Conservation (phyloP, 306 rosid genomes). For the Vachellia pachyceras region DNA sequence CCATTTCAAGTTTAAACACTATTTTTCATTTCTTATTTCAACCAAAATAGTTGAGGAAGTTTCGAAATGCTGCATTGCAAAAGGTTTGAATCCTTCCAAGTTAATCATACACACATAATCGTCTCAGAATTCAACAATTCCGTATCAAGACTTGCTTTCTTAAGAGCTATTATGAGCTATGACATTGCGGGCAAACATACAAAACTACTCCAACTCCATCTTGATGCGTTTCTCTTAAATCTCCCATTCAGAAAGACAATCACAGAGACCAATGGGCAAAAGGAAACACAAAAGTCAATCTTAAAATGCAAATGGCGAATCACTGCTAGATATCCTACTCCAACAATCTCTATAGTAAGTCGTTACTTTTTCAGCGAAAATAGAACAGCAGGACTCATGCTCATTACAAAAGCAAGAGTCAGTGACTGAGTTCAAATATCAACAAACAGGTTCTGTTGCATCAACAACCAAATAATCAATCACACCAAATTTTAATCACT, state of each 20-base stretch:
- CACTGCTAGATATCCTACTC: slow-evolving; percentile 1
- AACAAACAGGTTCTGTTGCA: slow-evolving; percentile 19
- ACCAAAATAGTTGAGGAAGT: slow-evolving; percentile 7
- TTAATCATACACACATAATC: not conserved
- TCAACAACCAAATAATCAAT: slow-evolving; percentile 19
- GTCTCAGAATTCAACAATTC: not conserved
- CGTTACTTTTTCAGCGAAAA: not conserved
- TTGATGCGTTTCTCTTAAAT: slow-evolving; percentile 1
- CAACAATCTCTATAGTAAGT: slow-evolving; percentile 7
- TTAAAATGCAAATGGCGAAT: slow-evolving; percentile 22
- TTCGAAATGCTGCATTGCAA: not conserved
- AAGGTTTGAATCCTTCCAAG: not conserved
- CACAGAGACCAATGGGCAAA: not conserved
- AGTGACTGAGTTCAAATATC: not conserved
- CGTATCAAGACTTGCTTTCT: not conserved
- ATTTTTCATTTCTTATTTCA: not conserved
- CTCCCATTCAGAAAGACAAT: slow-evolving; percentile 8
- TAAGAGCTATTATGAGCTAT: not conserved
- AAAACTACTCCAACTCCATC: not conserved
- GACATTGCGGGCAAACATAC: not conserved
- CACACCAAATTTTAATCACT: slow-evolving; percentile 5
- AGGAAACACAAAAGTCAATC: not conserved
- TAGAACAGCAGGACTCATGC: slow-evolving; percentile 19
- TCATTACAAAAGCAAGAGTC: not conserved
- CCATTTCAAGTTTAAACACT: too few species aligned